Evolutionary conservation across 2,329 filamentous ascomycete genomes (phyloP), one percentile per base, ranked within the genome.

Genomic region (Fusarium cyanostomum): DNA sequence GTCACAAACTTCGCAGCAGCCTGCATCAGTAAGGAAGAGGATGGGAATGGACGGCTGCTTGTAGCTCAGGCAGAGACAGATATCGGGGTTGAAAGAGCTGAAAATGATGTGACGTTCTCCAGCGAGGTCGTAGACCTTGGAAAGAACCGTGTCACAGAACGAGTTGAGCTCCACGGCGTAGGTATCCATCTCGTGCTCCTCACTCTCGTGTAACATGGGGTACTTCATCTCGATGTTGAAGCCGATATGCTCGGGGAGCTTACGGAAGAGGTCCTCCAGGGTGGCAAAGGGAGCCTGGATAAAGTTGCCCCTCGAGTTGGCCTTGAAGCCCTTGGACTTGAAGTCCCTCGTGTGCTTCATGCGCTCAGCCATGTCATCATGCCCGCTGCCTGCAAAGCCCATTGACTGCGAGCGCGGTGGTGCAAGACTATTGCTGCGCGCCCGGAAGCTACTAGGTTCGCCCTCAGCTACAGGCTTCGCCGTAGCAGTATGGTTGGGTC

Each of bases 211-310:
- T 37, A 99, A 86, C 94, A 98, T 98, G 6, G 95, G 95, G 74
- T 99, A 99, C 79, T 99, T 98, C 85, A 99, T 91, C 80, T 99
- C 95, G 68, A 99, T 96, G 77, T 99, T 98, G 84, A 99, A 99
- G 12, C 95, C 94, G 18, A 96, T 91, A 12, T 86, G 83, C 62
- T 90, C 85, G 0, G 93, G 92, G 0, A 99, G 80, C 72, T 94
- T 89, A 70, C 86, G 86, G 79, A 99, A 97, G 74, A 98, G 88
- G 62, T 97, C 92, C 75, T 97, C 93, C 5, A 99, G 82, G 0
- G 95, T 99, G 8, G 94, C 94, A 78, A 99, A 99, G 0, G 94
- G 93, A 0, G 92, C 92, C 75, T 98, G 94, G 71, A 99, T 98
- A 71, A 96, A 96, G 73, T 92, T 93, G 49, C 94, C 95, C 5